Conservation (phyloP, 2,329 filamentous ascomycete genomes). For the Neofusicoccum laricinum region DNA sequence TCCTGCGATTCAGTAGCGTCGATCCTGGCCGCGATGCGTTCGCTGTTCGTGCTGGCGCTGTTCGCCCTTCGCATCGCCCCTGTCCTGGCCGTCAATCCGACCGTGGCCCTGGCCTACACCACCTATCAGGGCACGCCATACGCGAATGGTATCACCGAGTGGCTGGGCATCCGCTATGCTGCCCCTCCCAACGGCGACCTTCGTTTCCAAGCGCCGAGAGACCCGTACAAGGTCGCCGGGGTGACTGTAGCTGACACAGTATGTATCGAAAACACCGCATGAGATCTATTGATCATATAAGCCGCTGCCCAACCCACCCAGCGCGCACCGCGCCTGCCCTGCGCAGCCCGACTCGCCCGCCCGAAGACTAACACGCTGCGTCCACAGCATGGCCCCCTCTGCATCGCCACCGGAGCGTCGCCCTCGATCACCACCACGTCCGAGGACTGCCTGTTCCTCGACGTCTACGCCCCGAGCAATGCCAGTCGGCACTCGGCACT, state of each 20-base stretch:
- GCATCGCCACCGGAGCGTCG: conserved; percentile 10
- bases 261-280: conserved; percentile 19
- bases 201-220: conserved; percentile 65
- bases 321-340: too few relatives aligned
- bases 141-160: conserved; percentile 60
- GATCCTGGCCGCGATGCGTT: background rate
- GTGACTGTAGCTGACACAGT: conserved; percentile 57
- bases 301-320: background rate
- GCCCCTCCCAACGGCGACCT: conserved; percentile 63
- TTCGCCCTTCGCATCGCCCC: conserved; percentile 15
- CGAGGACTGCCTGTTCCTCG: conserved; percentile 70
- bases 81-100: conserved; percentile 28
- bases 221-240: conserved; percentile 50
- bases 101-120: conserved; percentile 63
- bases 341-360: too few relatives aligned
- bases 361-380: too few relatives aligned
- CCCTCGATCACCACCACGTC: conserved; percentile 23
- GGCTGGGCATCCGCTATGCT: conserved; percentile 72
- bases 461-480: conserved; percentile 59
- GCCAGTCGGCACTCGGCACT: conserved; percentile 51
- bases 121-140: conserved; percentile 59
- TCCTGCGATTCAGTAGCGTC: background rate
- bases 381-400: conserved; percentile 10
- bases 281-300: background rate
- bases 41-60: background rate